Evolutionary conservation across 345 rosid genomes (phyloP).

Genomic region (Excoecaria cochinchinensis): DNA sequence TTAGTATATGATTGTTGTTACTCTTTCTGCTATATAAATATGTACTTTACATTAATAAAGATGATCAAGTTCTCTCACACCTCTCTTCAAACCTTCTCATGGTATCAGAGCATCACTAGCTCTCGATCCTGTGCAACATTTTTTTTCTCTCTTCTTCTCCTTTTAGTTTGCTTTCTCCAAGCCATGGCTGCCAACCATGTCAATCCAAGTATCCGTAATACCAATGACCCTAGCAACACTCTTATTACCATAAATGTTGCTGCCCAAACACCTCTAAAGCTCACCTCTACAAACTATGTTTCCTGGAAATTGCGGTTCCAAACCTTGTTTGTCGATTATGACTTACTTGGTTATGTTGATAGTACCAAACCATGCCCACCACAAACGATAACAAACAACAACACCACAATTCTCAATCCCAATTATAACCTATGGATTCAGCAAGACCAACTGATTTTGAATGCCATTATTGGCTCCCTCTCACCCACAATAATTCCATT

Average conservation of each 20-base stretch:
- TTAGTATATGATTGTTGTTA: no score
- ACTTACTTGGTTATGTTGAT: background rate
- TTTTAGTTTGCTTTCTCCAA: no score
- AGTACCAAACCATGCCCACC: background rate
- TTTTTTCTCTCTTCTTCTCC: no score
- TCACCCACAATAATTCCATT: background rate
- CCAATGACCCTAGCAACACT: background rate
- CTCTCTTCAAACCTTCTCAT: no score
- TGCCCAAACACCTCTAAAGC: background rate
- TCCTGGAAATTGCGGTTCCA: background rate
- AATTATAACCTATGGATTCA: background rate
- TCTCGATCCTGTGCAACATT: no score
- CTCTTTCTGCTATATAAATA: no score
- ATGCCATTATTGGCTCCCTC: background rate
- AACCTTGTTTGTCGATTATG: background rate
- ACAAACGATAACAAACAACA: background rate
- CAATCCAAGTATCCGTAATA: no score
- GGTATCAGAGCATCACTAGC: no score
- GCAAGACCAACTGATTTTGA: background rate
- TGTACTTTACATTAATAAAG: no score
- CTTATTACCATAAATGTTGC: background rate
- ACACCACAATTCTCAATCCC: no score
- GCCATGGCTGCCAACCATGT: no score
- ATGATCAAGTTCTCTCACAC: no score
- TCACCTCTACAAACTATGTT: background rate